Base-by-base conservation (phyloP, 192 early-diverging fungal genomes). In the Linnemannia elongata region DNA sequence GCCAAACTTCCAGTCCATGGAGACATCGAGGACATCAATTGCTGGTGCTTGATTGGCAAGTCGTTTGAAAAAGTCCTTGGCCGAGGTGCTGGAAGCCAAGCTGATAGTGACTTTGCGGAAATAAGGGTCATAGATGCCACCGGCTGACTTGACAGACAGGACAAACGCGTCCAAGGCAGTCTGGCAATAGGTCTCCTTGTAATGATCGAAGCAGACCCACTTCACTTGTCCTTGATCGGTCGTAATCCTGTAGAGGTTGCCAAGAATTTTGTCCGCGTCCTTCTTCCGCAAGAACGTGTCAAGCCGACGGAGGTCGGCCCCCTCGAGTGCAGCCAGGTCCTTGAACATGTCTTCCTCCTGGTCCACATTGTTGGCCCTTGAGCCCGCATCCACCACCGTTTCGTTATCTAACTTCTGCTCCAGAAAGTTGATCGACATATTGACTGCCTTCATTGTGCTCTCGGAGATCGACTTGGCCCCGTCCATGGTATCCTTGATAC, bases 141-240 rank as follows among this genome's bases (percentile, higher is more conserved):
- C 69, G 10, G 42, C 45, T 0, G 38, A n/a, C 36, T 79, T 39
- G 6, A 79, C 22, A 3, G 41, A 39, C 47, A 60, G 78, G 17
- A 72, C 38, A 41, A 79, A 79, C 15, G 49, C 22, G 38, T 38
- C 78, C 78, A 79, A 3, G 2, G 36, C 42, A 15, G 22, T 79
- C 7, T 72, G 30, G 13, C 74, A 38, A 24, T 79, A 79, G 36
- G 70, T 71, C 9, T 69, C n/a, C 20, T 45, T 42, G 72, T 70
- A 78, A 39, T 84, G 82, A 9, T 84, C 77, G 10, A 84, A 57
- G 70, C 82, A 84, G 38, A 84, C 82, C 82, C 82, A 84, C 18
- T 84, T 84, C 47, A 84, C 82, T 4, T 79, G 77, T 24, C 82
- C 77, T 30, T 71, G n/a, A 0, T 60, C 18, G 3, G 82, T 84